Evolutionary conservation across 192 early-diverging fungal species (phyloP).

Genomic region (Gamsiella multidivaricata): DNA sequence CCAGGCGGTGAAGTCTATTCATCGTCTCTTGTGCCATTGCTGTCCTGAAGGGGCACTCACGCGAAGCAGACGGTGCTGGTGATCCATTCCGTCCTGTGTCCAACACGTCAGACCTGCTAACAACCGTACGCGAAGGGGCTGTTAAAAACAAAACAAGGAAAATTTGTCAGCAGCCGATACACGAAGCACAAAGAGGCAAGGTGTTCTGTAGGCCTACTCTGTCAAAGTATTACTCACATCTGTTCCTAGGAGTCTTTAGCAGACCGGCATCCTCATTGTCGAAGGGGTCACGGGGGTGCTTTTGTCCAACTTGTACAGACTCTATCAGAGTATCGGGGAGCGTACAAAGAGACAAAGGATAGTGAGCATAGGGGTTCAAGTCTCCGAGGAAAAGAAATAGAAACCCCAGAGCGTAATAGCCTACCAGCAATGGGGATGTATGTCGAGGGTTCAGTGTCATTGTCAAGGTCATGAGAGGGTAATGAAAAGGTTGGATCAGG

Average conservation of each 20-base stretch:
- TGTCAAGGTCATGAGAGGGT: too few species aligned
- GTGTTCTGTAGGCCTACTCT: not conserved
- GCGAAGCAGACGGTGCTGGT: not conserved
- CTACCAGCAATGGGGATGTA: too few species aligned
- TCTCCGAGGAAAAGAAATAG: not conserved
- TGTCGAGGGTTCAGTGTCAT: too few species aligned
- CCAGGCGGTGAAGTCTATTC: not conserved
- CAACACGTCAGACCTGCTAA: too few species aligned
- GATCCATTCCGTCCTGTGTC: too few species aligned
- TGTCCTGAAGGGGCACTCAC: not conserved
- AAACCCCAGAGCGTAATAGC: too few species aligned
- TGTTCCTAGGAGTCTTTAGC: not conserved
- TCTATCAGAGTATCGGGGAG: too few species aligned
- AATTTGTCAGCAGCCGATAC: not conserved
- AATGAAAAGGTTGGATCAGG: too few species aligned
- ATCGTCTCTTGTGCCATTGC: too few species aligned
- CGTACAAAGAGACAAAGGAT: too few species aligned
- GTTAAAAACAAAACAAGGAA: conserved; percentile 1
- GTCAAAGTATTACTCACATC: not conserved
- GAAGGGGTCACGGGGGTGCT: not conserved
- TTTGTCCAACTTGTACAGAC: not conserved
- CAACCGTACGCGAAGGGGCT: not conserved
- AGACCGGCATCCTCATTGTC: not conserved
- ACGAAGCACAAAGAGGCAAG: not conserved
- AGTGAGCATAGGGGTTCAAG: too few species aligned